Evolutionary conservation across 352 stramenopile species (phyloP), one percentile per base, ranked within the genome.

Genomic region (Globisporangium echinulatum): DNA sequence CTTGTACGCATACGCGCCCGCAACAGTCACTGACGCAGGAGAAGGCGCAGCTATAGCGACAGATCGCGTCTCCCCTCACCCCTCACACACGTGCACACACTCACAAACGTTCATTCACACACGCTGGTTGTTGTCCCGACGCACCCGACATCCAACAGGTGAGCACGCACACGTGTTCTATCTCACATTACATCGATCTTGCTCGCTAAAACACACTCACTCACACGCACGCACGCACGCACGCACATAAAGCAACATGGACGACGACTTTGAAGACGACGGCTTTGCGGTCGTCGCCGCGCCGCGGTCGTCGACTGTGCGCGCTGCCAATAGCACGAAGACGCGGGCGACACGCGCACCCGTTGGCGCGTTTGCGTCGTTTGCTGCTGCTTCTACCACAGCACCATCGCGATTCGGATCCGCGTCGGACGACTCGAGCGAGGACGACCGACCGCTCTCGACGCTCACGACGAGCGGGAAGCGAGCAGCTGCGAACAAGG

Each of bases 231-330:
- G 42, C 7, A n/a, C 42, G 42, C 11, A 46, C 42, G 8, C 4
- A 14, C 42, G 8, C 4, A 10, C 42, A 46, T 15, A 46, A 4
- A 13, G 49, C 17, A 38, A 0, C 3, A 64, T 64, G 58, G 58
- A 53, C 59, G 60, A 61, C 47, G 60, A 61, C 49, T 50, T 61
- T 56, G 60, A 61, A 17, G 54, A 55, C 5, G 54, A 61, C 17
- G 60, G 54, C 40, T 61, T 58, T 46, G 54, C 47, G 54, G 25
- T 61, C 49, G 60, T 66, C 25, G 38, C 40, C 4, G 39, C 54
- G 10, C 60, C 59, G 25, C 54, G 9, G 33, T 52, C 40, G 40
- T 44, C 40, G 40, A 14, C 40, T 8, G 1, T 44, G 40, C 40
- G 40, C 46, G 17, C 15, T 50, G 17, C n/a, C 14, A 50, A 10